A percentile compares a stretch with the other conserved stretches of the same genome.
Evolutionary conservation across 768 basidiomycete species (phyloP).

Genomic region (Exidia glandulosa): DNA sequence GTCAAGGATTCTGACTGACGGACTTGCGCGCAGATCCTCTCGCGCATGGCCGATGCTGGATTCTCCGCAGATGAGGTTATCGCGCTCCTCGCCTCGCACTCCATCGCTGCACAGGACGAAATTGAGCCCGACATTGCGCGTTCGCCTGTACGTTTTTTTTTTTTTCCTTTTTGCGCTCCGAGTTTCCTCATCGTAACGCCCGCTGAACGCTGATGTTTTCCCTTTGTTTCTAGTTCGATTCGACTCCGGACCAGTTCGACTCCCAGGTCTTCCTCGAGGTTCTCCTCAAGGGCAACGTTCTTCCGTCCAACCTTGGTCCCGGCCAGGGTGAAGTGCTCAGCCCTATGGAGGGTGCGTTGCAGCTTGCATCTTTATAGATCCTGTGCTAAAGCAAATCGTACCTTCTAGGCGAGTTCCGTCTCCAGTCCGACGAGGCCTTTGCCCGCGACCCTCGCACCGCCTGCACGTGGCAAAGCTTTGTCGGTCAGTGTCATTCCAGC

Average conservation of each 20-base stretch:
- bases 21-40: conserved; percentile 11
- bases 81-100: conserved; percentile 16
- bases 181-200: too few relatives aligned
- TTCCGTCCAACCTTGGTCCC: conserved; percentile 21
- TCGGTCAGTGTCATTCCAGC: conserved; percentile 9
- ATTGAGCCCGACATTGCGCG: conserved; percentile 15
- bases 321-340: conserved; percentile 28
- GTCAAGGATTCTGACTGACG: neutral
- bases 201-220: too few relatives aligned
- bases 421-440: conserved; percentile 31
- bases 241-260: conserved; percentile 11
- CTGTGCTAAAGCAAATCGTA: conserved; percentile 27
- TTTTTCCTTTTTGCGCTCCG: conserved; percentile 16
- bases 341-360: conserved; percentile 8
- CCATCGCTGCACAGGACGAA: conserved; percentile 14
- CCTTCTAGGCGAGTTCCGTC: conserved; percentile 31
- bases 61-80: conserved; percentile 17
- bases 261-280: conserved; percentile 16
- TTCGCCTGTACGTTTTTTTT: conserved; percentile 20
- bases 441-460: conserved; percentile 33
- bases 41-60: conserved; percentile 14
- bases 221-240: too few relatives aligned
- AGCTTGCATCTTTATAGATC: too few relatives aligned
- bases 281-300: conserved; percentile 16
- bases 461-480: conserved; percentile 37